Base-by-base conservation (phyloP, 2,329 filamentous ascomycete genomes). In the Amylocarpus encephaloides region DNA sequence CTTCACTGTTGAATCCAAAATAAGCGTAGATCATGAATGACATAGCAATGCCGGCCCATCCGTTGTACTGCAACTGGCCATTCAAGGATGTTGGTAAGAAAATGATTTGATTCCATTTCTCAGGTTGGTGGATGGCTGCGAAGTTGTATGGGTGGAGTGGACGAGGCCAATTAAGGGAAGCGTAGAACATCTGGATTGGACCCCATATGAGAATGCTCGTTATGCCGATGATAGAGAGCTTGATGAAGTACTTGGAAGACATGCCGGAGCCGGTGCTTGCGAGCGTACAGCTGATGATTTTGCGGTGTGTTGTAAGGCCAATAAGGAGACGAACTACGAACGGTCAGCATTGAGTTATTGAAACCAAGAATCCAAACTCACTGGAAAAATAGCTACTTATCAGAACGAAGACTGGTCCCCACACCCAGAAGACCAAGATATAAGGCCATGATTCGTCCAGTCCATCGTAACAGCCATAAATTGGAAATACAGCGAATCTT, bases 1-100 rank as follows among this genome's bases (percentile, higher is more conserved):
- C 82, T 59, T 86, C 83, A 22, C 69, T 70, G 29, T 82, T 83
- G 13, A 81, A 74, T 7, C 83, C 83, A 56, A 85, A 85, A 59
- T 83, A 77, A n/a, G 76, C 46, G 61, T 86, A 86, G 11, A 80
- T 66, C 22, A 81, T 51, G 51, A 77, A 73, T 0, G 77, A 78
- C 3, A 73, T 69, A 0, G 62, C 71, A 9, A 84, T 67, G 42
- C 77, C 73, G 16, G 77, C 70, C 78, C 79, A 86, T 29, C 76
- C 73, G 60, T 83, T 77, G 52, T 76, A 76, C 44, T 64, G 62
- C 2, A 35, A 77, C 67, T 1, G 55, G 9, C 33, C 77, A 73
- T 36, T 43, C 26, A 60, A 67, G 34, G 26, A 51, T 1, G 18
- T 71, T 68, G 2, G 70, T 69, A 1, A 76, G 51, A 73, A 74